Percentiles rank a stretch among this genome's conserved stretches.
These are phyloP conservation scores for Alternaria brassicae DNA, from an alignment of 2,329 filamentous ascomycete species.

Conservation along the genomic window DNA sequence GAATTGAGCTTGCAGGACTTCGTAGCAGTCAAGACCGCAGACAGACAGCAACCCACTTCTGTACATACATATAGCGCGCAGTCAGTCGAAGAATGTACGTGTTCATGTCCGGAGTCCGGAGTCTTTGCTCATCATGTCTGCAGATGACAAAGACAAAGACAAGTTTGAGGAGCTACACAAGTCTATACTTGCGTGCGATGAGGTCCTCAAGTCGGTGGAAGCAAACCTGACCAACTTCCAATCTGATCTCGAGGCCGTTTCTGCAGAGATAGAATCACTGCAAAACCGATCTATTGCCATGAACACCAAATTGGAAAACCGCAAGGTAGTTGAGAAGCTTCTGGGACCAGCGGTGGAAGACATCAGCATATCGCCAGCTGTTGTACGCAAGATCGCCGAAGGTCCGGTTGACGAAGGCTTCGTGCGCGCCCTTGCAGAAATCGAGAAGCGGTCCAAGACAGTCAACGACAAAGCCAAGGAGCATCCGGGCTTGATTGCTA, in stretches of 20 bases:
- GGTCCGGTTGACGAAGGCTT: conserved; percentile 90
- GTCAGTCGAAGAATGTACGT: conserved; percentile 76
- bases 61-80: conserved; percentile 63
- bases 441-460: conserved; percentile 77
- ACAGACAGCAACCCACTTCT: conserved; percentile 41
- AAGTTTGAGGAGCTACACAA: conserved; percentile 90
- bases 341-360: conserved; percentile 91
- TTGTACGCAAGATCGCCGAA: conserved; percentile 85
- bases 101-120: conserved; percentile 28
- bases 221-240: conserved; percentile 91
- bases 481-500: conserved; percentile 70
- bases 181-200: conserved; percentile 88
- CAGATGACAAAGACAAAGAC: conserved; percentile 78
- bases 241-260: conserved; percentile 88
- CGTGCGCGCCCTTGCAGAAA: conserved; percentile 80
- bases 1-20: conserved; percentile 79
- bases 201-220: conserved; percentile 92
- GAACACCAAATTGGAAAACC: conserved; percentile 85
- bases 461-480: conserved; percentile 73
- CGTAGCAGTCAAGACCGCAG: conserved; percentile 52
- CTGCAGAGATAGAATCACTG: conserved; percentile 91
- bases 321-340: conserved; percentile 86
- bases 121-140: conserved; percentile 39
- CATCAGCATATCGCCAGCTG: conserved; percentile 82
- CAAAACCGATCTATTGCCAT: conserved; percentile 85